A percentile compares a stretch with the other conserved stretches of the same genome.
Evolutionary conservation across 306 rosid species (phyloP).

Genomic region (Cicer cuneatum): DNA sequence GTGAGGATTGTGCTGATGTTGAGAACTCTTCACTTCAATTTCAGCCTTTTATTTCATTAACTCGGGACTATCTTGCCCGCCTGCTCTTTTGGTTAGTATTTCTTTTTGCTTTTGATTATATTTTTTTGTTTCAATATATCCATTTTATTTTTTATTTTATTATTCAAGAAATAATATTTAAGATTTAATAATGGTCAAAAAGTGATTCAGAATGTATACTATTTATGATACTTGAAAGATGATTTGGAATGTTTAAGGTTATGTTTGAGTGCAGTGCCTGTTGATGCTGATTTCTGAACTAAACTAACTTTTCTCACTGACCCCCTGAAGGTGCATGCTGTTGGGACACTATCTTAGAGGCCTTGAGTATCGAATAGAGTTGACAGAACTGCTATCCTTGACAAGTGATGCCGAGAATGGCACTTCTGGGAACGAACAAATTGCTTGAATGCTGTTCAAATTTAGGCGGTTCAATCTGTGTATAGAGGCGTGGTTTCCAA

Average conservation of each 20-base stretch:
- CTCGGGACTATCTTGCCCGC: constrained; percentile 87
- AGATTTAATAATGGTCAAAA: constrained; percentile 6
- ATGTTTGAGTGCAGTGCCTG: constrained; percentile 17
- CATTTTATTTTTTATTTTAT: not conserved
- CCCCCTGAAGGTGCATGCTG: constrained; percentile 78
- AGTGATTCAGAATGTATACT: not conserved
- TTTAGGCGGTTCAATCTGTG: constrained; percentile 48
- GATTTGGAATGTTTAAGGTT: constrained; percentile 33
- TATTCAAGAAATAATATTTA: not conserved
- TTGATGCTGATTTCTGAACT: constrained; percentile 28
- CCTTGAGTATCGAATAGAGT: constrained; percentile 86
- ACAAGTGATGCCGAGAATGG: constrained; percentile 56
- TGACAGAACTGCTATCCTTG: constrained; percentile 69
- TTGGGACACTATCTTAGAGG: constrained; percentile 92
- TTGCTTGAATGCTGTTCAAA: constrained; percentile 49
- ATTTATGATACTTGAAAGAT: constrained; percentile 11
- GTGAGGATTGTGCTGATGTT: constrained; percentile 82
- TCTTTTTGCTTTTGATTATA: constrained; percentile 15
- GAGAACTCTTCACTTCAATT: constrained; percentile 86
- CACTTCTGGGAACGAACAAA: constrained; percentile 48
- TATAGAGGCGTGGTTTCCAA: constrained; percentile 35
- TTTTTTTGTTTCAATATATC: constrained; percentile 17
- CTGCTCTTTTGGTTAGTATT: constrained; percentile 87
- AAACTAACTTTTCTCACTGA: constrained; percentile 34
- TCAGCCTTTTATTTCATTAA: constrained; percentile 78